Base-by-base conservation (phyloP, 2,329 filamentous ascomycete genomes). In the Nigrospora oryzae region DNA sequence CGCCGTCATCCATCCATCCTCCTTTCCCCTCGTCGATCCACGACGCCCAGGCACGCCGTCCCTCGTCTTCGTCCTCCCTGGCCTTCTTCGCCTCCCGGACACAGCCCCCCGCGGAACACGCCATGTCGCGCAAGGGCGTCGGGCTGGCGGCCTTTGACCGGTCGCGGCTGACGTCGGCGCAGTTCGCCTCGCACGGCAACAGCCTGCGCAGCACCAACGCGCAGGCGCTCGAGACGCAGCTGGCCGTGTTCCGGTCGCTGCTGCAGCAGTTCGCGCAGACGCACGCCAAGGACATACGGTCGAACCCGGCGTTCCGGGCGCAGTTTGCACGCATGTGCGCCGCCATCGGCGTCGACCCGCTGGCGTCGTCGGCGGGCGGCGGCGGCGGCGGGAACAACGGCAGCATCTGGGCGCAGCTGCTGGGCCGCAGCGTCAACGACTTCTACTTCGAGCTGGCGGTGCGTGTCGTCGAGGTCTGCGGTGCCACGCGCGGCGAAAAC, bases 291-390 rank as follows among this genome's bases (percentile, higher is more conserved):
- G 93, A 95, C 58, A 98, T 98, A 48, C 90, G 91, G 51, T 95
- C 89, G 3, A 90, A 97, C 63, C 93, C 93, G 6, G 84, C 81
- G 10, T 98, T 98, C 66, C 88, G 93, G 49, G 89, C 91, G 32
- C 91, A 98, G 66, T 98, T 98, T 61, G 91, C 93, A 3, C 89
- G 91, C 63, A 98, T 98, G 93, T 98, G 93, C 69, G 82, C 89
- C 58, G 89, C 90, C 50, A 96, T 98, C 54, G 93, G 93, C 40
- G 89, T 98, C 12, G 93, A 98, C 63, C 94, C 93, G 2, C 74
- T 98, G 15, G 89, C 89, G n/a, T 81, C 77, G 46, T 68, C 62
- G 63, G 53, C 54, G 2, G 53, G 53, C 4, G 64, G 65, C 36
- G 69, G 66, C 39, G 67, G 71, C 51, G 62, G 68, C 15, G 68